Evolutionary conservation across 2,329 filamentous ascomycete genomes (phyloP).

Genomic region (Gaeumannomyces tritici): DNA sequence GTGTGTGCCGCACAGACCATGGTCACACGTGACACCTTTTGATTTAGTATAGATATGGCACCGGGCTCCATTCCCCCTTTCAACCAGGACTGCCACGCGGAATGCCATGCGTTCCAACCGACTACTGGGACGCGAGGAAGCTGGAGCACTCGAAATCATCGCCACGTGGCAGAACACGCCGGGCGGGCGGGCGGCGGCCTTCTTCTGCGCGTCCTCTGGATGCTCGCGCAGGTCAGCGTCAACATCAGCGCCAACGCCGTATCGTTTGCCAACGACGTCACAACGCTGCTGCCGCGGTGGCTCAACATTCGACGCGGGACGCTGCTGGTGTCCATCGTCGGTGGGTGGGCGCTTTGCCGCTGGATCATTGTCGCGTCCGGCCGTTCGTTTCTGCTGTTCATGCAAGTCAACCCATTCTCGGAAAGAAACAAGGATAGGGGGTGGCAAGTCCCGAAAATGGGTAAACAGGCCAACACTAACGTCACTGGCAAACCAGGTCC

Average conservation of each 20-base stretch:
- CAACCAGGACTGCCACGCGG: too few species aligned
- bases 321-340: constrained; percentile 44
- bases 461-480: too few species aligned
- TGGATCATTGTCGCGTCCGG: constrained; percentile 58
- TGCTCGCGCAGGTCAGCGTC: constrained; percentile 44
- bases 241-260: constrained; percentile 48
- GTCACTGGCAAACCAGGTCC: background rate
- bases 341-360: constrained; percentile 50
- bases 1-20: too few species aligned
- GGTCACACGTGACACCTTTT: too few species aligned
- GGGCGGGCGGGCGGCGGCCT: constrained; percentile 29
- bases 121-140: too few species aligned
- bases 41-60: too few species aligned
- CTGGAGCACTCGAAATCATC: constrained; percentile 34
- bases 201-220: constrained; percentile 41
- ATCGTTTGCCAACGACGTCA: constrained; percentile 44
- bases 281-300: constrained; percentile 40
- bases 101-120: too few species aligned
- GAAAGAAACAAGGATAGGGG: background rate
- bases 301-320: constrained; percentile 48
- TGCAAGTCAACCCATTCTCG: constrained; percentile 39
- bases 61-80: too few species aligned
- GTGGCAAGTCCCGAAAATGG: background rate
- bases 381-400: constrained; percentile 51
- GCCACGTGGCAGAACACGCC: constrained; percentile 30